A percentile compares a stretch with the other conserved stretches of the same genome.
These are phyloP conservation scores for Eleusine coracana DNA, from an alignment of 176 grass and related monocot genomes.

Conservation along the genomic window DNA sequence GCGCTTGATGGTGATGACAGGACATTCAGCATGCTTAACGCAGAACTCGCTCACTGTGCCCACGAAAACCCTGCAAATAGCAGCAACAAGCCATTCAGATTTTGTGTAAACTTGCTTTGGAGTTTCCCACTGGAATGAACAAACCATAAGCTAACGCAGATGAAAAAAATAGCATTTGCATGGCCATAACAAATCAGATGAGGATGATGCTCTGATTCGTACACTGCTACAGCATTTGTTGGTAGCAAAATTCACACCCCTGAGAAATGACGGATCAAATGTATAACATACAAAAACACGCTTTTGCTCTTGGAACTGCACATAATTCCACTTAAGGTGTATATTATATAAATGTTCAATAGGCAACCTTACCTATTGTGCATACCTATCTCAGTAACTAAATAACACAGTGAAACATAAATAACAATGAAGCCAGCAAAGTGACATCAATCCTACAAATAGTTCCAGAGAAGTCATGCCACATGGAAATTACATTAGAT, in stretches of 20 bases:
- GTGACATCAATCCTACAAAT: too few species aligned
- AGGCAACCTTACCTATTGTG: too few species aligned
- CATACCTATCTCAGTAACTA: background rate
- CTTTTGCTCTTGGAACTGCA: background rate
- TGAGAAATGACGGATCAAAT: background rate
- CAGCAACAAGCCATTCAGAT: background rate
- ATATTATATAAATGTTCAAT: too few species aligned
- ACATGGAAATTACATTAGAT: background rate
- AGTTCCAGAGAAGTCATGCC: background rate
- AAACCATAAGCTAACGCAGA: background rate
- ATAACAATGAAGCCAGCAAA: background rate
- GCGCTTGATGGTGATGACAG: conserved; percentile 90
- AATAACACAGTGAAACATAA: background rate
- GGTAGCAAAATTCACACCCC: background rate
- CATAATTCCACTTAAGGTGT: background rate
- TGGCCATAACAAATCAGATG: background rate
- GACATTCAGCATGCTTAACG: conserved; percentile 91
- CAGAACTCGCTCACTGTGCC: conserved; percentile 92
- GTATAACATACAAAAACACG: background rate
- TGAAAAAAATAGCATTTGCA: too few species aligned
- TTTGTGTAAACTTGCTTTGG: background rate
- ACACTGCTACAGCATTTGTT: background rate
- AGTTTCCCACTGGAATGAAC: background rate
- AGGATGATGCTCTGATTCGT: background rate
- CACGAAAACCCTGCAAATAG: conserved; percentile 74